Percentiles rank a stretch among this genome's conserved stretches.
Conservation (phyloP, 768 basidiomycete genomes). For the Suillus bovinus region DNA sequence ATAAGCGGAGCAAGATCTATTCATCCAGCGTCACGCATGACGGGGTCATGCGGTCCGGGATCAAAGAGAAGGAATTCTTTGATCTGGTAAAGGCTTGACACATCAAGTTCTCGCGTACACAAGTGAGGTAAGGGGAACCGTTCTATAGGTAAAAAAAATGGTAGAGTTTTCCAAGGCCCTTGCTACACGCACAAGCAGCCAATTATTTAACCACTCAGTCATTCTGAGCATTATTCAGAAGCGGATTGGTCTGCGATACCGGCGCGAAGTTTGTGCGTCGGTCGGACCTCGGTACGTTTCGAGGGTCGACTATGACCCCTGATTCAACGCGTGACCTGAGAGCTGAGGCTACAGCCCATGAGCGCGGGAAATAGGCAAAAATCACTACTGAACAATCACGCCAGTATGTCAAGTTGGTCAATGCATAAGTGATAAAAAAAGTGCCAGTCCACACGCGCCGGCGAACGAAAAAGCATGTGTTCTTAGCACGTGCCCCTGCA, state of each 20-base stretch:
- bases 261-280: neutral
- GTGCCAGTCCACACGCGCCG: neutral
- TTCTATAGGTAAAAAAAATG: neutral
- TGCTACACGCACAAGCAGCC: neutral
- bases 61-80: slow-evolving; percentile 7
- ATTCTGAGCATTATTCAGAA: neutral
- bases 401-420: neutral
- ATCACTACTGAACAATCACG: neutral
- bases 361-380: neutral
- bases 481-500: neutral
- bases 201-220: neutral
- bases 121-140: neutral
- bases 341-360: neutral
- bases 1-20: neutral
- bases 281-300: neutral
- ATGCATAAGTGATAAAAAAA: neutral
- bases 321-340: neutral
- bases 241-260: neutral
- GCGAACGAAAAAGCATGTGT: neutral
- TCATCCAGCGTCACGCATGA: slow-evolving; percentile 18
- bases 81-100: too few relatives aligned
- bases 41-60: slow-evolving; percentile 11
- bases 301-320: neutral
- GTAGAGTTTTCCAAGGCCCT: neutral
- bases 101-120: too few relatives aligned